Evolutionary conservation across 345 rosid species (phyloP).

Genomic region (Draba incana): DNA sequence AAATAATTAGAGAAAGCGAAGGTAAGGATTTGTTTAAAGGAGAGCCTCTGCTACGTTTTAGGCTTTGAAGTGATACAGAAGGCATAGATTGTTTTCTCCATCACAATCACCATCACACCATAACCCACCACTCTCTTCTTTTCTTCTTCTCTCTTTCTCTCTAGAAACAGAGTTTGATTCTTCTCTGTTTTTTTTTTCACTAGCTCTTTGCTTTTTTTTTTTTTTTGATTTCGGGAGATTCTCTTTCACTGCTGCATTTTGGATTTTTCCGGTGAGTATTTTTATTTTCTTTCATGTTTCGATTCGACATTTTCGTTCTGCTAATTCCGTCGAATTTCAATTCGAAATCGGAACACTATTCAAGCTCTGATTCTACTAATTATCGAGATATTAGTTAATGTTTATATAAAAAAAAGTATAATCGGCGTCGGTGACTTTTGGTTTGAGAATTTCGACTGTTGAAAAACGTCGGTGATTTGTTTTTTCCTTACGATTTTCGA

Average conservation of each 20-base stretch:
- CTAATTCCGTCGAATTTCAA: background rate
- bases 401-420: background rate
- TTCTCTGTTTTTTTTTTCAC: background rate
- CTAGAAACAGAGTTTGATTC: slow-evolving; percentile 33
- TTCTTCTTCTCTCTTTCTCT: background rate
- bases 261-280: slow-evolving; percentile 33
- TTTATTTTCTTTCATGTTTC: background rate
- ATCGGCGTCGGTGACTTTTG: slow-evolving; percentile 43
- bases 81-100: slow-evolving; percentile 31
- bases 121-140: slow-evolving; percentile 31
- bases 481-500: slow-evolving; percentile 12
- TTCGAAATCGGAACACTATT: background rate
- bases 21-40: slow-evolving; percentile 41
- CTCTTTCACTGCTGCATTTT: slow-evolving; percentile 37
- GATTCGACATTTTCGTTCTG: background rate
- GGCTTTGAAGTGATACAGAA: slow-evolving; percentile 45
- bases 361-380: background rate
- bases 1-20: slow-evolving; percentile 12
- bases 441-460: slow-evolving; percentile 19
- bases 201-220: background rate
- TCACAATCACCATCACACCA: slow-evolving; percentile 32
- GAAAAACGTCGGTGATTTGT: slow-evolving; percentile 36
- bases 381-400: background rate
- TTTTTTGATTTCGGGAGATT: slow-evolving; percentile 15
- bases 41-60: slow-evolving; percentile 44